Base-by-base conservation (phyloP, 208 protist genomes). In the Leptomonas pyrrhocoris region DNA sequence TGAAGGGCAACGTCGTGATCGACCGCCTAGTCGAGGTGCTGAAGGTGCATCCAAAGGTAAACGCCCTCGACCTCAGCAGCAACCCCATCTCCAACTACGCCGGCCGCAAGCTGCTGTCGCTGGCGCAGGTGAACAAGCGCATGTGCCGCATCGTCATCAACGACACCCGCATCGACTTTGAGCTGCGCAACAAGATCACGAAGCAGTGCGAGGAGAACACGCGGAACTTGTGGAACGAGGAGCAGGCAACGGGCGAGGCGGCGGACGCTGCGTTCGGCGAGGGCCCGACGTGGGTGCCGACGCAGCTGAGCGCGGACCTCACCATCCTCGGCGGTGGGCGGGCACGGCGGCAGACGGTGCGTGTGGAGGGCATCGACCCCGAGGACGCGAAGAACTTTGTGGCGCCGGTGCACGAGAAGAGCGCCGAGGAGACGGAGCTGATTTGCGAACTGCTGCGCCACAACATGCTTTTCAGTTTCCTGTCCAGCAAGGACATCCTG, bases 41-140 rank as follows among this genome's bases (percentile, higher is more conserved):
- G 61, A 87, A 91, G 79, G 79, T 73, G 34, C 92, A 96, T 77
- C 89, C 92, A 11, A 88, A 83, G 16, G 80, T 75, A 48, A 96
- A 89, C 58, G 70, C 89, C 9, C 74, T 96, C 16, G 84, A 95
- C 77, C 73, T 96, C 58, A 94, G 87, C 72, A 63, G 81, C 69
- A 96, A 96, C 67, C 89, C 92, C 7, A 88, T 96, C 53, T 88
- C 83, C n/a, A 94, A 96, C 86, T 96, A 94, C 80, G 92, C 89
- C 2, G 92, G 92, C 21, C 88, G 92, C 28, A 92, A 90, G 76
- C 80, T 96, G 73, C 86, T 96, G 23, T 80, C 81, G 19, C 84
- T 96, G 25, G 80, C 79, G 13, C 85, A 96, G 74, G 74, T 83
- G 61, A 96, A 94, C 79, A 56, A 57, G 5, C 80, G 86, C 73